These are phyloP conservation scores for Rhytidhysteron rufulum DNA, from an alignment of 2,329 filamentous ascomycete species.

Conservation along the genomic window DNA sequence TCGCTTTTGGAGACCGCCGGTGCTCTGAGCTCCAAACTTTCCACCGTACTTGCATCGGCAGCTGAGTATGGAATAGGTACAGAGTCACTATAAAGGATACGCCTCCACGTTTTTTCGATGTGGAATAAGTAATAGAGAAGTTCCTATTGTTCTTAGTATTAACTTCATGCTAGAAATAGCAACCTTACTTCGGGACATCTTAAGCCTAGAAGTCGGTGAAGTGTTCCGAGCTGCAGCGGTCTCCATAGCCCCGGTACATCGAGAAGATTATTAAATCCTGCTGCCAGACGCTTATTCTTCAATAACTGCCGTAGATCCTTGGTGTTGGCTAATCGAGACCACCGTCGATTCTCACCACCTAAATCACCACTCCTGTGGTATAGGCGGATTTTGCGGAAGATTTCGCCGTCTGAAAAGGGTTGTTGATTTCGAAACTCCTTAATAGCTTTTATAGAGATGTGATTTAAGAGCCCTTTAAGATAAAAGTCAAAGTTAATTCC, in stretches of 20 bases:
- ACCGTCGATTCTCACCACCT: slow-evolving; percentile 12
- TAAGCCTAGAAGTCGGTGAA: slow-evolving; percentile 15
- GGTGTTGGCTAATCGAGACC: slow-evolving; percentile 13
- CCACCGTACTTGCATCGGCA: no score
- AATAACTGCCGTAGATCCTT: slow-evolving; percentile 17
- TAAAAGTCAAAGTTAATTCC: not conserved
- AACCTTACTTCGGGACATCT: slow-evolving; percentile 18
- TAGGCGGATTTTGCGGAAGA: slow-evolving; percentile 17
- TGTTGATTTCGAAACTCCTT: slow-evolving; percentile 13
- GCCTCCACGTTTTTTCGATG: slow-evolving; percentile 1
- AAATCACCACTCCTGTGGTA: slow-evolving; percentile 10
- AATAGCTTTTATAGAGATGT: slow-evolving; percentile 7
- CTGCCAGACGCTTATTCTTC: slow-evolving; percentile 7
- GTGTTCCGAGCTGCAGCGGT: slow-evolving; percentile 14
- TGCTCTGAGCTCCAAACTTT: no score
- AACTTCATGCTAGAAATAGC: no score
- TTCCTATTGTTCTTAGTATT: no score
- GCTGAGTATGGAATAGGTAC: no score
- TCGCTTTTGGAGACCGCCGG: no score
- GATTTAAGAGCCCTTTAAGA: not conserved
- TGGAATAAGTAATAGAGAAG: slow-evolving; percentile 7
- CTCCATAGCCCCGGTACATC: slow-evolving; percentile 17
- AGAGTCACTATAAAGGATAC: no score
- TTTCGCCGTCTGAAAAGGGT: slow-evolving; percentile 14
- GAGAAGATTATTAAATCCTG: slow-evolving; percentile 14